phyloP scores from a whole-genome alignment of 441 rosid genomes.

The Pelargonium fulgidum region DNA sequence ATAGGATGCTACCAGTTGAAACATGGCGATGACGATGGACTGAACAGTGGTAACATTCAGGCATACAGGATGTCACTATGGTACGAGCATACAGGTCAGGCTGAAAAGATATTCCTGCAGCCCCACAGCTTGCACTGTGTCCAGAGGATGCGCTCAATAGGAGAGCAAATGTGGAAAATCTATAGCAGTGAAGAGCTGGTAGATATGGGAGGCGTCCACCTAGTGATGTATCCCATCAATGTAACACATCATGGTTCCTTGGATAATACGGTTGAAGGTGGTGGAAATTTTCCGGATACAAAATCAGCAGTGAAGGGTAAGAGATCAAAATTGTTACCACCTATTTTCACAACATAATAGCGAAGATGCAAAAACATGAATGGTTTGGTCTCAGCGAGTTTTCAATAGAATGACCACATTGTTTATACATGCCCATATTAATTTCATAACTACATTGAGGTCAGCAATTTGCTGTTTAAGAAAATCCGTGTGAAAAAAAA shows the following conservation, averaged over 20 bases:
- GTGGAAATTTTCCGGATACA: constrained; percentile 64
- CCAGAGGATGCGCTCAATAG: constrained; percentile 37
- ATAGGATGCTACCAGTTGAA: constrained; percentile 62
- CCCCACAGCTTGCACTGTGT: constrained; percentile 60
- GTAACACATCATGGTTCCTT: constrained; percentile 49
- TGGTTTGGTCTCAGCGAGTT: neutral
- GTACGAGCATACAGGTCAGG: constrained; percentile 62
- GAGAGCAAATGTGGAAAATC: constrained; percentile 63
- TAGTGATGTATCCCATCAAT: constrained; percentile 53
- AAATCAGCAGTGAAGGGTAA: constrained; percentile 59
- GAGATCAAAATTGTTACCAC: constrained; percentile 60
- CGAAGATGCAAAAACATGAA: neutral
- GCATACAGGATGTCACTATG: constrained; percentile 59
- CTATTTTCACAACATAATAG: constrained; percentile 50
- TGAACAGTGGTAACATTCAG: constrained; percentile 29
- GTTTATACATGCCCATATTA: neutral
- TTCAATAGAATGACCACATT: neutral
- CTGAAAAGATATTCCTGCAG: constrained; percentile 28
- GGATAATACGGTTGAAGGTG: constrained; percentile 36
- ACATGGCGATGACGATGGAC: constrained; percentile 8
- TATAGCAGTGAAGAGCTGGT: constrained; percentile 50
- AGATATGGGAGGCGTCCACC: constrained; percentile 73
- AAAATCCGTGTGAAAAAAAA: neutral
- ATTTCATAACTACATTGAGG: neutral
- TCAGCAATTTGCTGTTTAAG: neutral